phyloP scores from a whole-genome alignment of 305 asterid genomes.

The Fraxinus angustifolia region DNA sequence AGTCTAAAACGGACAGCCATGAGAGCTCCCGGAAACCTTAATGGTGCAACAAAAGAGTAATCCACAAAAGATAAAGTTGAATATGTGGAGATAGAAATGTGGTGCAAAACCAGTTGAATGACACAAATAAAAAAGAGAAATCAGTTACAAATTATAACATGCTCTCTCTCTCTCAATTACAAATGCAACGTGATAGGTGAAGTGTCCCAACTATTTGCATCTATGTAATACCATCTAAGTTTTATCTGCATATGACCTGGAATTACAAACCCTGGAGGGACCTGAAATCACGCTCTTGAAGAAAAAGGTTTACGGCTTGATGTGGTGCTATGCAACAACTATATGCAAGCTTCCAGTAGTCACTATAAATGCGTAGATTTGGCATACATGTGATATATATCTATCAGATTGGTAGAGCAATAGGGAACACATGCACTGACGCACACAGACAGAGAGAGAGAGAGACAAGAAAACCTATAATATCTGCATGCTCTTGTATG shows the following conservation, averaged over 20 bases:
- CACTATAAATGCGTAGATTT: neutral
- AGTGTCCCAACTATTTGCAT: neutral
- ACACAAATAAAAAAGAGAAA: neutral
- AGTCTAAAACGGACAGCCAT: neutral
- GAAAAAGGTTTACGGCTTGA: neutral
- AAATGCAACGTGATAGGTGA: neutral
- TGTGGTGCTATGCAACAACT: neutral
- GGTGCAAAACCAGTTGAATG: neutral
- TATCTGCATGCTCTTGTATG: conserved; percentile 92
- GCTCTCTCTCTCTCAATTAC: neutral
- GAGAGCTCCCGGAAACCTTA: neutral
- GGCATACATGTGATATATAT: neutral
- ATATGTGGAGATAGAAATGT: neutral
- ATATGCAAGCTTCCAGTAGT: neutral
- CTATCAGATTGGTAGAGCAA: neutral
- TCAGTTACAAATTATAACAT: neutral
- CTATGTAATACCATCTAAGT: neutral
- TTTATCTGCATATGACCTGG: neutral
- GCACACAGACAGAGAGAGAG: neutral
- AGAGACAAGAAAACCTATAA: conserved; percentile 56
- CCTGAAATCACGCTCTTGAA: neutral
- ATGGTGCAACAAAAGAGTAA: neutral
- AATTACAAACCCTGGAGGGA: neutral
- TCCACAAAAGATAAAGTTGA: neutral
- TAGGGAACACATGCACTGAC: neutral